Evolutionary conservation across 2,329 filamentous ascomycete species (phyloP), one percentile per base, ranked within the genome.

Genomic region (Pleurostoma richardsiae): DNA sequence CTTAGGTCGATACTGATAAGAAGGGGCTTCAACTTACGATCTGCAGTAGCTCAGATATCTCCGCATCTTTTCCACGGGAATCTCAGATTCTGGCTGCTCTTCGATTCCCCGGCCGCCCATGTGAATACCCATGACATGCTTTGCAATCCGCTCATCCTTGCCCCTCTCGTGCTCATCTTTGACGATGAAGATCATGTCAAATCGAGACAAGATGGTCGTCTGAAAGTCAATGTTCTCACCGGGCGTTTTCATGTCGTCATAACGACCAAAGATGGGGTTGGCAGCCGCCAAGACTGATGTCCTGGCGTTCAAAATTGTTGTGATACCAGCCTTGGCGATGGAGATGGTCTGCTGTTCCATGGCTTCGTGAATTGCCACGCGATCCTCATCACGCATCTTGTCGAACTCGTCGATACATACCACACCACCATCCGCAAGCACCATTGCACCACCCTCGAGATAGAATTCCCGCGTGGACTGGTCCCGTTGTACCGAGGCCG

Each of bases 301-400:
- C 59, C 94, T 77, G 10, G 94, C 91, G 60, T 99, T 99, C 45
- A 99, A 80, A 53, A 99, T 97, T 0, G 94, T 99, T 1, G 94
- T 99, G 62, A 99, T 99, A 58, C 94, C 94, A 1, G 94, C 94
- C 71, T 99, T 97, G 53, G 94, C 94, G 58, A 99, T 97, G 8
- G 94, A 97, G 51, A 99, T 99, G 0, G 94, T 99, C 68, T 99
- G 94, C 71, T 99, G 94, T 65, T 99, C 94, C 94, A 99, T 99
- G 49, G 94, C 94, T 79, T 99, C 94, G 76, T 99, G 94, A 55
- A 99, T 99, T 2, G 94, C 94, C 5, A 97, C 94, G 57, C 94
- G 82, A 59, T 99, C 94, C 66, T 99, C 94, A 63, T 99, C 94
- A 52, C 94, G 81, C 94, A 99, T 99, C 76, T 99, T 99, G 73